Evolutionary conservation across 345 rosid genomes (phyloP).

Genomic region (Lumnitzera racemosa): DNA sequence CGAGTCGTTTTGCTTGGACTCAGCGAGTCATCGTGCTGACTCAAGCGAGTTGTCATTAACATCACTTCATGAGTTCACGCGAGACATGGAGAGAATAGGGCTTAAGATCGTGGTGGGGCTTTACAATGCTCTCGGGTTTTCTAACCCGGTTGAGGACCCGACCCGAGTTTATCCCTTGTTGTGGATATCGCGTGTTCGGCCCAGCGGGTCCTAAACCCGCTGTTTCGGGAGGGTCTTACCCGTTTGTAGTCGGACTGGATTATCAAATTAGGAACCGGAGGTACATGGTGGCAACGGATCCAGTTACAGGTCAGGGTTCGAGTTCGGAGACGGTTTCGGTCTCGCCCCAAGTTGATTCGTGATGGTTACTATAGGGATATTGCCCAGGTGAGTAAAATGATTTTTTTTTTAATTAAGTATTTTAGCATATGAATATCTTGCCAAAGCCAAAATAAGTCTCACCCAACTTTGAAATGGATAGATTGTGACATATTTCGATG

Average conservation of each 20-base stretch:
- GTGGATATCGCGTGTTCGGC: conserved; percentile 38
- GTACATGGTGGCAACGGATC: conserved; percentile 37
- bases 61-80: conserved; percentile 39
- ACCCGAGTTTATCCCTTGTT: conserved; percentile 39
- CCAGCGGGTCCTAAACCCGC: conserved; percentile 19
- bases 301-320: conserved; percentile 39
- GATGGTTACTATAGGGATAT: conserved; percentile 69
- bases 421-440: too few relatives aligned
- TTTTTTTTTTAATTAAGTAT: too few relatives aligned
- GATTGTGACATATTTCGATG: too few relatives aligned
- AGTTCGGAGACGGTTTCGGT: conserved; percentile 37
- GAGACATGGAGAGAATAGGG: conserved; percentile 48
- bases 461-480: too few relatives aligned
- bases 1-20: conserved; percentile 54
- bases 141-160: conserved; percentile 45
- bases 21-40: conserved; percentile 19
- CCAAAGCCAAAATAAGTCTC: too few relatives aligned
- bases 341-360: conserved; percentile 50
- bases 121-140: conserved; percentile 36
- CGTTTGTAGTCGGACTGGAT: conserved; percentile 56
- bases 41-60: conserved; percentile 25
- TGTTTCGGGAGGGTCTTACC: conserved; percentile 54
- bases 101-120: conserved; percentile 37
- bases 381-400: conserved; percentile 43
- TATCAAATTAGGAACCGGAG: conserved; percentile 51